Evolutionary conservation across 2,329 filamentous ascomycete species (phyloP), one percentile per base, ranked within the genome.

Genomic region (Ustulina deusta): DNA sequence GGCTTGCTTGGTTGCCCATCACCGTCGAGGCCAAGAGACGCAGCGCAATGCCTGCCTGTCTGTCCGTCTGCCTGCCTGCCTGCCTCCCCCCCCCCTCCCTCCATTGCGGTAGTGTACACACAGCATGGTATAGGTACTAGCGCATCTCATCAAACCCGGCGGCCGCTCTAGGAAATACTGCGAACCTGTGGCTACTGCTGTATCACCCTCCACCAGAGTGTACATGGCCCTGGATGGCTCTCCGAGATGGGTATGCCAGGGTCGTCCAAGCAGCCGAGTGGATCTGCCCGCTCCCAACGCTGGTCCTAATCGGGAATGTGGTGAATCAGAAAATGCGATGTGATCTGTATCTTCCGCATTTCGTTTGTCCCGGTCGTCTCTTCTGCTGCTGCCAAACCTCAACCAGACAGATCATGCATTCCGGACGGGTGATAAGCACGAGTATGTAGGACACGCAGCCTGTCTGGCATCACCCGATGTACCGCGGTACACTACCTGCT

Each of bases 251-350:
- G 73, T 64, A 70, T 71, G 73, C 72, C 69, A 66, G 72, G 72
- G 71, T 71, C 61, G 60, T 69, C 56, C 59, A 70, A 60, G 63
- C 59, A 66, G 61, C 61, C 61, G 63, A 67, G 74, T 76, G 73
- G 74, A 72, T 74, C 74, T 72, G 71, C 70, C 72, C 69, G 55
- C 73, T 74, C 74, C 70, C 65, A 72, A 73, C 73, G 71, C 74
- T 76, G 72, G 68, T 71, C 74, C 73, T 71, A 76, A 76, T 77
- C 75, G 72, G 75, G 75, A 75, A 77, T 77, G 75, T 76, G 74
- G 72, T 75, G 70, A 73, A 71, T 72, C 59, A 65, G 54, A 58
- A 63, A 66, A 66, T 66, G 62, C 62, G 65, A 65, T 70, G 66
- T 73, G 66, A 74, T 71, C 73, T 75, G 71, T 74, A 69, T 70